phyloP scores from a whole-genome alignment of 208 protist species.

The Wallacemonas sp. region DNA sequence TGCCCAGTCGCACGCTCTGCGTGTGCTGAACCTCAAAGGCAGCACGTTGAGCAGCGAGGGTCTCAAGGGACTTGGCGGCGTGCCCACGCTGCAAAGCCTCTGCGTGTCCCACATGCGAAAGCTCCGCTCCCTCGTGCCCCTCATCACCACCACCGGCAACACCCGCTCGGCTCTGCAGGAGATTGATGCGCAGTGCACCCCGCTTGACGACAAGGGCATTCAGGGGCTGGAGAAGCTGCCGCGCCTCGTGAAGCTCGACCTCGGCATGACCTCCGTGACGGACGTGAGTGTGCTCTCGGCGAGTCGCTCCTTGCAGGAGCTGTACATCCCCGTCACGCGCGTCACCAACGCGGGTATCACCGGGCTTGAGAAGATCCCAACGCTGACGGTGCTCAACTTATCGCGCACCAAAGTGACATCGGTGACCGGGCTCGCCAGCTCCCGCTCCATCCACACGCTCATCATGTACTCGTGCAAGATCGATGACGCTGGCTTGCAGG shows the following conservation, averaged over 20 bases:
- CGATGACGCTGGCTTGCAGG: conserved; percentile 30
- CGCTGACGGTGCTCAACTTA: conserved; percentile 33
- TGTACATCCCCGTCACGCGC: conserved; percentile 34
- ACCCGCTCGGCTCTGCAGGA: conserved; percentile 35
- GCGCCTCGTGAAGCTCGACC: conserved; percentile 37
- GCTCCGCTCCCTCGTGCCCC: conserved; percentile 37
- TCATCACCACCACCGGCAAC: conserved; percentile 27
- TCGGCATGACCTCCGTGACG: conserved; percentile 55
- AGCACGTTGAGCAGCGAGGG: conserved; percentile 48
- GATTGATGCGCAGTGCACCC: conserved; percentile 66
- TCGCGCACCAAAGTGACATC: conserved; percentile 45
- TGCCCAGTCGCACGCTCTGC: conserved; percentile 30
- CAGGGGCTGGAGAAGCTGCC: conserved; percentile 30
- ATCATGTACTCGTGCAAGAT: conserved; percentile 39
- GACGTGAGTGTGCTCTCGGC: conserved; percentile 35
- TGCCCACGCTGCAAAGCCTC: conserved; percentile 38
- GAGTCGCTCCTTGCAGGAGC: conserved; percentile 37
- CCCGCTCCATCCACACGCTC: conserved; percentile 36
- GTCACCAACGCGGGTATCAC: conserved; percentile 36
- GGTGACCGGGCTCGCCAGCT: conserved; percentile 19
- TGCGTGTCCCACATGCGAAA: conserved; percentile 49
- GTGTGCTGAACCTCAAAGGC: conserved; percentile 44
- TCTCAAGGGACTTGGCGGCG: conserved; percentile 40
- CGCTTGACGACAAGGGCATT: conserved; percentile 32
- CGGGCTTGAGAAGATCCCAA: conserved; percentile 41